phyloP scores from a whole-genome alignment of 495 filamentous ascomycete genomes.

The Elasticomyces elasticus region DNA sequence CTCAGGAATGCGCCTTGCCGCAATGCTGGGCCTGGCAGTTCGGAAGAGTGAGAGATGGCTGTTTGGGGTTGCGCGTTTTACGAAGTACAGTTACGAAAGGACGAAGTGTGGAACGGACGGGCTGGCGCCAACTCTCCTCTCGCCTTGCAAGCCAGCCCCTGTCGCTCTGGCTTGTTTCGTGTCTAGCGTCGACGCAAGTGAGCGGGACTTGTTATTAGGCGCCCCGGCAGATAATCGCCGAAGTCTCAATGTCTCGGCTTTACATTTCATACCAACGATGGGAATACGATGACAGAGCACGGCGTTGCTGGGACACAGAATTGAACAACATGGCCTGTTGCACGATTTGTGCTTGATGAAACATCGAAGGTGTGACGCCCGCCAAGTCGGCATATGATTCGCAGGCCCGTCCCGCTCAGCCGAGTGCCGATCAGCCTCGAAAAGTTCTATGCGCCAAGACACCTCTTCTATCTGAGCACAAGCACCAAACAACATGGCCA shows the following conservation, averaged over 20 bases:
- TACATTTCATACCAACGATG: neutral
- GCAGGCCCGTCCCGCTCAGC: neutral
- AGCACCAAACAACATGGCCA: slow-evolving; percentile 42
- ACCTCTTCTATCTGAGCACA: neutral
- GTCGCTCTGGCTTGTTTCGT: neutral
- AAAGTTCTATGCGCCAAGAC: no score
- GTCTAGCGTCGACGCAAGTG: neutral
- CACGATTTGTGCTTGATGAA: no score
- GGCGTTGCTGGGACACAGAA: no score
- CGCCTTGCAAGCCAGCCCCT: neutral
- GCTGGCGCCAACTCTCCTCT: neutral
- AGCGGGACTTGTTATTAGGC: neutral
- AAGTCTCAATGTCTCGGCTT: neutral
- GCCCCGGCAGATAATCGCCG: neutral
- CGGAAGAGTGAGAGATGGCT: neutral
- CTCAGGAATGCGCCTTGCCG: neutral
- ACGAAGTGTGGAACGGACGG: neutral
- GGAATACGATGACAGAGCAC: no score
- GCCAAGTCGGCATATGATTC: no score
- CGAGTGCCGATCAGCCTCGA: neutral
- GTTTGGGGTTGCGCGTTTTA: neutral
- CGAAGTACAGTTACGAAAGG: neutral
- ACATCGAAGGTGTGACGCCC: no score
- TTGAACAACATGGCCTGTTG: no score
- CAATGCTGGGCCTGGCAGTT: no score